Percentiles rank a stretch among this genome's conserved stretches.
Evolutionary conservation across 805 yeast genomes (phyloP).

Genomic region (Cyberlindnera maritima): DNA sequence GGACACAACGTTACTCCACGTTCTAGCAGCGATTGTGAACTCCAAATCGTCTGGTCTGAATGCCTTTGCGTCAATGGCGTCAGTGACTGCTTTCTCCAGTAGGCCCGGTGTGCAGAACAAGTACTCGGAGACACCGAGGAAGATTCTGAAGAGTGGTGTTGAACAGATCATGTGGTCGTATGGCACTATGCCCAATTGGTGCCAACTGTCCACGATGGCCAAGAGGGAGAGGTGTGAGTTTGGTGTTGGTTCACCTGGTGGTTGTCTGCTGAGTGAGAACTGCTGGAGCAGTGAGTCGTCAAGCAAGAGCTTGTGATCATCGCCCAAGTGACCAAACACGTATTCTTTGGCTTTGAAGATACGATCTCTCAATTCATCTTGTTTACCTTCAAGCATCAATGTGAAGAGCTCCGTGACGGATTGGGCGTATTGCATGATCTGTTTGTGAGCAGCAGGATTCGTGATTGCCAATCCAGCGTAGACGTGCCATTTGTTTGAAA

Average conservation of each 20-base stretch:
- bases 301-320: constrained; percentile 63
- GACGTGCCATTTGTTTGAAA: constrained; percentile 95
- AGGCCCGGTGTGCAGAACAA: constrained; percentile 81
- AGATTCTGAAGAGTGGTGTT: constrained; percentile 88
- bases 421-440: constrained; percentile 83
- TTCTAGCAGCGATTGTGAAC: constrained; percentile 84
- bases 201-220: constrained; percentile 95
- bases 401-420: constrained; percentile 82
- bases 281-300: constrained; percentile 74
- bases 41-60: constrained; percentile 90
- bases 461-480: constrained; percentile 97
- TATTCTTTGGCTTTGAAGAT: constrained; percentile 63
- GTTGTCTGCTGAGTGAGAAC: constrained; percentile 74
- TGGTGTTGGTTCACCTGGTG: constrained; percentile 60
- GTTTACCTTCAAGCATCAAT: constrained; percentile 70
- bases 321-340: constrained; percentile 68
- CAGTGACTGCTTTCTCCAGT: constrained; percentile 75
- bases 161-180: constrained; percentile 97
- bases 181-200: constrained; percentile 77
- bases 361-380: constrained; percentile 55
- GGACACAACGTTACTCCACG: constrained; percentile 80
- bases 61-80: constrained; percentile 59
- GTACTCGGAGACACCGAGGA: constrained; percentile 91
- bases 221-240: constrained; percentile 87
- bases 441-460: constrained; percentile 91